Percentiles rank a stretch among this genome's conserved stretches.
Evolutionary conservation across 1,284 basidiomycete species (phyloP).

Genomic region (Takashimella tepidaria): DNA sequence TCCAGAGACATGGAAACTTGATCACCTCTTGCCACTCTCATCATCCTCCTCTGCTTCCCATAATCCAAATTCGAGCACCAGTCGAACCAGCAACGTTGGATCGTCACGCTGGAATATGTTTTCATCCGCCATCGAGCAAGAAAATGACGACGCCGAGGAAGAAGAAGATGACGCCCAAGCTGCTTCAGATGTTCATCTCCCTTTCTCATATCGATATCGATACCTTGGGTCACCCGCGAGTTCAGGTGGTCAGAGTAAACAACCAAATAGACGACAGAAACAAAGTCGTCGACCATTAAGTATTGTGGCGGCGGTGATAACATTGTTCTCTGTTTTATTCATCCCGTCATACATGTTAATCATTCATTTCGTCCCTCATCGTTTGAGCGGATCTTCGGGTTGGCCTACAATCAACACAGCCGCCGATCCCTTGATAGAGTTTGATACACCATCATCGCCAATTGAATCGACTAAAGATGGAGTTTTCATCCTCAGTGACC

Average conservation of each 20-base stretch:
- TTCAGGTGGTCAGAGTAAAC: neutral
- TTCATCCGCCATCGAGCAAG: neutral
- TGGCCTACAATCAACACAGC: neutral
- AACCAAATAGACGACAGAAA: neutral
- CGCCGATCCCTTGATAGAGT: neutral
- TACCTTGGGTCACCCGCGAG: neutral
- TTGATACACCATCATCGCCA: neutral
- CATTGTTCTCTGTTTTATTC: neutral
- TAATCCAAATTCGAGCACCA: no score
- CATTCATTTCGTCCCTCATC: neutral
- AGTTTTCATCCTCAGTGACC: constrained; percentile 4
- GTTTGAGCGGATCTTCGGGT: neutral
- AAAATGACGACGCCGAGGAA: neutral
- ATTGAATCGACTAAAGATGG: neutral
- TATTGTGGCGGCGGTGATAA: neutral
- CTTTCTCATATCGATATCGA: neutral
- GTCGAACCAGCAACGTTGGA: no score
- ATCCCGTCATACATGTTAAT: neutral
- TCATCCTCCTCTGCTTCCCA: no score
- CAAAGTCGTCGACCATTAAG: neutral
- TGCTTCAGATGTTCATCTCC: neutral
- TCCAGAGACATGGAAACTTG: no score
- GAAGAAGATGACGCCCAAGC: no score
- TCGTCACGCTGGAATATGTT: neutral
- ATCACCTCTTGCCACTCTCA: no score